These are phyloP conservation scores for Elsinoe batatas DNA, from an alignment of 2,329 filamentous ascomycete genomes.

Conservation along the genomic window DNA sequence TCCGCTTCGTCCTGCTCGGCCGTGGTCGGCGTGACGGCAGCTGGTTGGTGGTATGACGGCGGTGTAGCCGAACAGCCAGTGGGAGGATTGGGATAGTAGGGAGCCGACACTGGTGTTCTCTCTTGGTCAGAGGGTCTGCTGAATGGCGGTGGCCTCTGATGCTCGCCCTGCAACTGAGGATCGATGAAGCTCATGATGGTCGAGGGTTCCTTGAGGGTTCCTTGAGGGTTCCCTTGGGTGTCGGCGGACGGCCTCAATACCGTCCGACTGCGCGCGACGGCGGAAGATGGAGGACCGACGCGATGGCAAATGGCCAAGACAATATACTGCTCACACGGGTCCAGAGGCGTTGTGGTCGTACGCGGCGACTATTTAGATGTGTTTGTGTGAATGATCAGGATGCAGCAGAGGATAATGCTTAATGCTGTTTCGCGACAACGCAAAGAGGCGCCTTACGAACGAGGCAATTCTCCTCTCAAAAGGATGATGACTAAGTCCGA, in stretches of 20 bases:
- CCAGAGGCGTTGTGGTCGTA: too few species aligned
- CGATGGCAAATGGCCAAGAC: not conserved
- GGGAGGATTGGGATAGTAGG: conserved; percentile 1
- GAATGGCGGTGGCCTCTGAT: not conserved
- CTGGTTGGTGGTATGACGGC: not conserved
- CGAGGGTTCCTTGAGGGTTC: not conserved
- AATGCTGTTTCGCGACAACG: not conserved
- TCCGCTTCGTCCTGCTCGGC: not conserved
- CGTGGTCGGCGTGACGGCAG: not conserved
- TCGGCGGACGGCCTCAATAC: not conserved
- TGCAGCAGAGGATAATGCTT: not conserved
- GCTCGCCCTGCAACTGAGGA: not conserved
- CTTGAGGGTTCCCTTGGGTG: not conserved
- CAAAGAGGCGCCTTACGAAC: not conserved
- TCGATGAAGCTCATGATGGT: conserved; percentile 12
- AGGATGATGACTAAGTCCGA: not conserved
- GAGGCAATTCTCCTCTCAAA: not conserved
- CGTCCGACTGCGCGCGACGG: not conserved
- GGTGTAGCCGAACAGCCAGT: not conserved
- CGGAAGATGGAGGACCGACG: not conserved
- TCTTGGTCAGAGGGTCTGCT: conserved; percentile 4
- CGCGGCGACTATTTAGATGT: not conserved
- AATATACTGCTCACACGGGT: not conserved
- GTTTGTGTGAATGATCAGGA: not conserved
- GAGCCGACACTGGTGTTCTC: conserved; percentile 1